Evolutionary conservation across 2,329 filamentous ascomycete genomes (phyloP).

Genomic region (Nigrospora osmanthi): DNA sequence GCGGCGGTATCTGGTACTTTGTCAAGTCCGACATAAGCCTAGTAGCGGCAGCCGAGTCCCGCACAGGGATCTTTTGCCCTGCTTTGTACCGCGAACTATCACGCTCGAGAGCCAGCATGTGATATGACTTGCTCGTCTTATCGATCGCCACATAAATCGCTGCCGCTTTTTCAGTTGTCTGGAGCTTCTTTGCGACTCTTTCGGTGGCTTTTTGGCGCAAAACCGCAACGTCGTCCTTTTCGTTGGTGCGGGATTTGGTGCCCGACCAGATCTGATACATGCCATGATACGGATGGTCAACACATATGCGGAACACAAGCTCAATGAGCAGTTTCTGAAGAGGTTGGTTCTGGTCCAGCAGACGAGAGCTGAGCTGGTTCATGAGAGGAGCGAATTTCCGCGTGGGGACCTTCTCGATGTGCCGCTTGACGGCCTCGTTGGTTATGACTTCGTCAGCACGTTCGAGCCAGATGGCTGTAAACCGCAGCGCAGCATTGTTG

Average conservation of each 20-base stretch:
- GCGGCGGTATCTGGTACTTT: conserved; percentile 70
- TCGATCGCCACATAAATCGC: conserved; percentile 65
- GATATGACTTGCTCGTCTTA: conserved; percentile 62
- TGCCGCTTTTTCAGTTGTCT: conserved; percentile 39
- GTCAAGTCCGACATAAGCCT: conserved; percentile 56
- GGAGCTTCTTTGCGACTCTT: conserved; percentile 55
- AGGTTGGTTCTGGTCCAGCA: conserved; percentile 58
- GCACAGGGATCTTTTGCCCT: conserved; percentile 51
- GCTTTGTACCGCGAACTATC: conserved; percentile 60
- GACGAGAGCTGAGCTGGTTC: conserved; percentile 92
- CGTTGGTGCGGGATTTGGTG: conserved; percentile 59
- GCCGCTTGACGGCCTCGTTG: conserved; percentile 65
- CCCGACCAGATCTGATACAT: conserved; percentile 95
- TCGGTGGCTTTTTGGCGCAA: conserved; percentile 69
- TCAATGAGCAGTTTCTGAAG: conserved; percentile 73
- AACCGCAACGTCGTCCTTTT: conserved; percentile 65
- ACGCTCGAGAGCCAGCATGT: conserved; percentile 55
- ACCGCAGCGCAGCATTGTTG: conserved; percentile 83
- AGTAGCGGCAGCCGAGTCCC: conserved; percentile 54
- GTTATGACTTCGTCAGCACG: conserved; percentile 68
- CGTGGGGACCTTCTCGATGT: conserved; percentile 71
- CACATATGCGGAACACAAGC: conserved; percentile 76
- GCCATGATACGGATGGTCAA: conserved; percentile 90
- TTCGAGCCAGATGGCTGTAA: conserved; percentile 91
- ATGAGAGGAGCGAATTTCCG: conserved; percentile 88